Evolutionary conservation across 2,329 filamentous ascomycete genomes (phyloP), one percentile per base, ranked within the genome.

Genomic region (Alternaria hordeiaustralica): DNA sequence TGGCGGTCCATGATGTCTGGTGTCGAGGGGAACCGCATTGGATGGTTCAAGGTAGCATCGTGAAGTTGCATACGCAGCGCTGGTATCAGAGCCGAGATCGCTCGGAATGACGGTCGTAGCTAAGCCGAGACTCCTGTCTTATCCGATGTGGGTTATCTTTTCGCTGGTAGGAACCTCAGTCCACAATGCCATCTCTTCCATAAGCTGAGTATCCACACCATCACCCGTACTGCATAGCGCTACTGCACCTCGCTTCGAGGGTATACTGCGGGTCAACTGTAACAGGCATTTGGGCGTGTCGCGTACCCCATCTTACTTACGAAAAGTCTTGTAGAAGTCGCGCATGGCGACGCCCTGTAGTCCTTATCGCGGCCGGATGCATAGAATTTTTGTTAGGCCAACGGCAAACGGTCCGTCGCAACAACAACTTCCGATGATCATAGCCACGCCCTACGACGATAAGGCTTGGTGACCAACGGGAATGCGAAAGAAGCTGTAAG

Each of bases 121-220:
- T 11, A 12, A 25, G 7, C 25, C 23, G 25, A 41, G 25, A 12
- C 12, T 15, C 43, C 49, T 41, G 30, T 25, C 20, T 53, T 12
- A 41, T 53, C 18, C 41, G 41, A 30, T 53, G 15, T 41, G 45
- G 28, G 59, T 58, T 64, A 62, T 64, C 62, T 64, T 23, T 51
- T 25, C 18, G 41, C 9, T 30, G 21, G 55, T 43, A 58, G 33
- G 21, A 46, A 30, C 25, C 23, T 51, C 46, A 30, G 18, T 33
- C 26, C 28, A 33, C 18, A 33, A 58, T 49, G 64, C 64, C 56
- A 63, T 64, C 56, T 21, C 54, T 26, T 65, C 36, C 25, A 23
- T 15, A 21, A 36, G 36, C 18, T 56, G 56, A 23, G 57, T 60
- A 70, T 72, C 70, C 72, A 71, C 73, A 71, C 65, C 68, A 67